Evolutionary conservation across 1,284 basidiomycete genomes (phyloP), one percentile per base, ranked within the genome.

Genomic region (Dichomitus squalens): DNA sequence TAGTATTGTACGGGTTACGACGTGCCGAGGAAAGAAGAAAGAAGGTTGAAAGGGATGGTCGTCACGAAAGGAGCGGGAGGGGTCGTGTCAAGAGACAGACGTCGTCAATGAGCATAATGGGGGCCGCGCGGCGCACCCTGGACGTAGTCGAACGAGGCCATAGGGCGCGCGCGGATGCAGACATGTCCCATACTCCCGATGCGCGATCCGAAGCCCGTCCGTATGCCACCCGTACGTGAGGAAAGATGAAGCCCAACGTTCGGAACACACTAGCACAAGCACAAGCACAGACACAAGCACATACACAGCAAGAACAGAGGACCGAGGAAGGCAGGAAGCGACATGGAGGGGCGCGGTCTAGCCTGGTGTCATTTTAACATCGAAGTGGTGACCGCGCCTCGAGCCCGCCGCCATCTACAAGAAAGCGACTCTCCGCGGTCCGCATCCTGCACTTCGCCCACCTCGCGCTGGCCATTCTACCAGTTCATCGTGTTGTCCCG

Each of bases 401-500:
- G 31, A 47, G 44, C 44, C 27, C 48, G 35, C 7, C 35, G 35
- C 27, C 48, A 49, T 49, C 34, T 39, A 36, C 35, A 49, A 38
- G 48, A 49, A 49, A 49, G 36, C 48, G 11, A 44, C 41, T 44
- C 41, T 11, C 41, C 35, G 44, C 31, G 44, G 36, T 49, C 34
- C 34, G 48, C 31, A 21, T 36, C 48, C 48, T 49, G 36, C 48
- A 49, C 33, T 38, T 31, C 35, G 23, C 29, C 41, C 41, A 9
- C 23, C 41, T 7, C 41, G 27, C 16, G 4, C 27, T 29, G 43
- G 16, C 18, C 29, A 34, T 20, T 12, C 43, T 55, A 72, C 70
- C 70, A 72, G 61, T 70, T 66, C 69, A 70, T 67, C 40, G 70
- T 69, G 64, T 71, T 72, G 53, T 72, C 70, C 51, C 70, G 64